Conservation (phyloP, 345 rosid genomes). For the Dipteronia sinensis region DNA sequence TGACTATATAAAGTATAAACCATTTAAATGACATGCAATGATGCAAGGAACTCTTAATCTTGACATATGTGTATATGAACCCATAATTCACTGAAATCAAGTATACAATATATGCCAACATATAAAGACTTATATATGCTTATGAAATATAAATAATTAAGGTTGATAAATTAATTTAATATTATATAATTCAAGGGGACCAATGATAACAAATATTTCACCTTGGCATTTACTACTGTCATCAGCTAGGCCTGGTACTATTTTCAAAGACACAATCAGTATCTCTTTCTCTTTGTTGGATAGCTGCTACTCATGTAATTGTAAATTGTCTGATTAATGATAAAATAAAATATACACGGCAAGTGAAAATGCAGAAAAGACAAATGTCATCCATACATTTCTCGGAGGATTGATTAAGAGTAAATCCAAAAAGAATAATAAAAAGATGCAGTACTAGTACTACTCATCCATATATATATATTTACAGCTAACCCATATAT, state of each 20-base stretch:
- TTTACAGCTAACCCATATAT: not conserved
- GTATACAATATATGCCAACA: too few relatives aligned
- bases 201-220: too few relatives aligned
- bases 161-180: too few relatives aligned
- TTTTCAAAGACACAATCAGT: not conserved
- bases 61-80: not conserved
- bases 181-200: too few relatives aligned
- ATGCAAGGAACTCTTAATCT: not conserved
- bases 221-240: not conserved
- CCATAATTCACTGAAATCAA: too few relatives aligned
- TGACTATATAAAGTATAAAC: too few relatives aligned
- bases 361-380: slow-evolving; percentile 2
- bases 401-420: not conserved
- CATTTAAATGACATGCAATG: too few relatives aligned
- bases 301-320: not conserved
- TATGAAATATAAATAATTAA: too few relatives aligned
- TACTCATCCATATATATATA: not conserved
- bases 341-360: not conserved
- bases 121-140: too few relatives aligned
- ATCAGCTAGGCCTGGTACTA: not conserved
- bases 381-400: not conserved
- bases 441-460: not conserved
- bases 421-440: not conserved
- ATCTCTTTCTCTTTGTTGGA: not conserved
- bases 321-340: not conserved